Conservation (phyloP, 2,329 filamentous ascomycete genomes). For the Pyrenochaeta sp. region DNA sequence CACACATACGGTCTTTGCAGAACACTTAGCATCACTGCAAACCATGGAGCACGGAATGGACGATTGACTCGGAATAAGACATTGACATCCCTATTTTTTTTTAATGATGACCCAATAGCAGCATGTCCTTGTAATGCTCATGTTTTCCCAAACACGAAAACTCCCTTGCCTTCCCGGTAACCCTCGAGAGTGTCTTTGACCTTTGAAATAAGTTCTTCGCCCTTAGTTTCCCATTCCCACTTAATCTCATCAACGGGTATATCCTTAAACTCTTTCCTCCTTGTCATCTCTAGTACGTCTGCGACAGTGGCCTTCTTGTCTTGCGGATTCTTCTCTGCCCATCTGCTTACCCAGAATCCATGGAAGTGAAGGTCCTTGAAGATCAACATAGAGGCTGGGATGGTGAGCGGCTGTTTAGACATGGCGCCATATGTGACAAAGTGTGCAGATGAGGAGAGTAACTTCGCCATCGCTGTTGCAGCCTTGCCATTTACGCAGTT, state of each 20-base stretch:
- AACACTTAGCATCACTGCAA: too few species aligned
- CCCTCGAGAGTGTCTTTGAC: constrained; percentile 86
- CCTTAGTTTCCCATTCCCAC: constrained; percentile 85
- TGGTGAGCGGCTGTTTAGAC: constrained; percentile 82
- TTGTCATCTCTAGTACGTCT: constrained; percentile 80
- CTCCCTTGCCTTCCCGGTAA: constrained; percentile 85
- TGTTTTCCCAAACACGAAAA: constrained; percentile 77
- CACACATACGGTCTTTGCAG: too few species aligned
- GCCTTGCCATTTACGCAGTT: constrained; percentile 95
- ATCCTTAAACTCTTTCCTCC: constrained; percentile 80
- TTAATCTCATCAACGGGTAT: constrained; percentile 81
- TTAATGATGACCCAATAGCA: too few species aligned
- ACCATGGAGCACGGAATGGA: too few species aligned
- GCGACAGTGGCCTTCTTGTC: constrained; percentile 83
- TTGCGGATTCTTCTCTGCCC: constrained; percentile 78
- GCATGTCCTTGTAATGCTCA: constrained; percentile 7
- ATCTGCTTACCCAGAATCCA: constrained; percentile 94
- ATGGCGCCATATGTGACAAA: constrained; percentile 97
- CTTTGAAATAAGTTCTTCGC: constrained; percentile 72
- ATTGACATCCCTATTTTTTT: too few species aligned
- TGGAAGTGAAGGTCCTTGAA: constrained; percentile 91
- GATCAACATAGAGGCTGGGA: constrained; percentile 87
- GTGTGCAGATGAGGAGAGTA: constrained; percentile 70
- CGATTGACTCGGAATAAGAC: too few species aligned
- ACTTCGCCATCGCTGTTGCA: constrained; percentile 79